phyloP scores from a whole-genome alignment of 441 rosid genomes.

The Lagerstroemia fauriei region DNA sequence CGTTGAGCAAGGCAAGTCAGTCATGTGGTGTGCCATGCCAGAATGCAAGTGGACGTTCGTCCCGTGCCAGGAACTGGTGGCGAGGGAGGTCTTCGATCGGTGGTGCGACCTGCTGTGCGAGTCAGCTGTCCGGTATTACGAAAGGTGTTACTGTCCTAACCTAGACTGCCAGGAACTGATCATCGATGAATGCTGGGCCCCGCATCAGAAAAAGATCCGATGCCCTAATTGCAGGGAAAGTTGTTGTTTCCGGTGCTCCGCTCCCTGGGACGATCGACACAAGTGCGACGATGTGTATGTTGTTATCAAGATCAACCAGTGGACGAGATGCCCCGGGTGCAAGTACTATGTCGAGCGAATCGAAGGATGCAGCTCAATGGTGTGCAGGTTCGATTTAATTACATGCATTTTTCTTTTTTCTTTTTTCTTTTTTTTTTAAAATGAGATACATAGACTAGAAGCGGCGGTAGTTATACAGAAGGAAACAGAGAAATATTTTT shows the following conservation, averaged over 20 bases:
- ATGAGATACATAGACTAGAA: too few species aligned
- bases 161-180: constrained; percentile 26
- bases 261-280: neutral
- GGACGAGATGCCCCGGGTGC: neutral
- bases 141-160: constrained; percentile 30
- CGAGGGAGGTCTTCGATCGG: neutral
- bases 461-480: too few species aligned
- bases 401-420: neutral
- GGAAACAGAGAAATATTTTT: too few species aligned
- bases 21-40: constrained; percentile 28
- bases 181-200: constrained; percentile 20
- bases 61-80: constrained; percentile 18
- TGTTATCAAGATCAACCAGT: neutral
- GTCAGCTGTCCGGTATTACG: constrained; percentile 4
- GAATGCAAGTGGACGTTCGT: constrained; percentile 22
- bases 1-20: neutral
- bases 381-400: neutral
- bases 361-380: neutral
- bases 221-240: constrained; percentile 32
- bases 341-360: neutral
- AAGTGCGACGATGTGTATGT: neutral
- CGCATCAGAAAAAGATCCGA: neutral
- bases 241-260: constrained; percentile 31
- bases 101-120: constrained; percentile 38
- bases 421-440: too few species aligned